Evolutionary conservation across 441 rosid species (phyloP).

Genomic region (Adansonia gregorii): DNA sequence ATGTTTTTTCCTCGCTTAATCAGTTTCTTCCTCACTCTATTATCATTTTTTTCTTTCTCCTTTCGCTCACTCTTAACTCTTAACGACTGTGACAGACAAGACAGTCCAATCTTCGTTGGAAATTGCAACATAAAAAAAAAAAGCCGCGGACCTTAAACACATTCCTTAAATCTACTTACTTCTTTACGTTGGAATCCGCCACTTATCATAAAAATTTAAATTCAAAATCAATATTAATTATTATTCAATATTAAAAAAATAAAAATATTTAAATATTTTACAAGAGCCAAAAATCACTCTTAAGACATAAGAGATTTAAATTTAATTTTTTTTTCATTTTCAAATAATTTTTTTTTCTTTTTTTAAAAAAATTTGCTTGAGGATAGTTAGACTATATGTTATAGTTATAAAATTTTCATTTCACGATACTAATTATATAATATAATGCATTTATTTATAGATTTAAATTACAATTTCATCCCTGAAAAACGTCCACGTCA

Average conservation of each 20-base stretch:
- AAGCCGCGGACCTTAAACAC: conserved; percentile 54
- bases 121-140: conserved; percentile 42
- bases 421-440: too few species aligned
- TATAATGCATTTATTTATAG: too few species aligned
- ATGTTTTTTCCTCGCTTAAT: conserved; percentile 42
- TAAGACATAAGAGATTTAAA: too few species aligned
- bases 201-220: conserved; percentile 30
- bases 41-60: background rate
- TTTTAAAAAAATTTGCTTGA: too few species aligned
- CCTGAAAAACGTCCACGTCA: too few species aligned
- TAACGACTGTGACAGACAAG: conserved; percentile 30
- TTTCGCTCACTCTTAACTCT: conserved; percentile 19
- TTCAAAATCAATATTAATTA: too few species aligned
- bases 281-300: background rate
- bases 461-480: too few species aligned
- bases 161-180: conserved; percentile 43
- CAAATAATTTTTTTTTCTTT: too few species aligned
- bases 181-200: conserved; percentile 60
- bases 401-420: too few species aligned
- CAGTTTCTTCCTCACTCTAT: conserved; percentile 13
- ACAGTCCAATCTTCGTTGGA: conserved; percentile 45
- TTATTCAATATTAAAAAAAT: background rate
- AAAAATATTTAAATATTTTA: background rate
- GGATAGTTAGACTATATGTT: too few species aligned
- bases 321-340: too few species aligned